phyloP scores from a whole-genome alignment of 176 grass and related monocot species.

The Ensete ventricosum region DNA sequence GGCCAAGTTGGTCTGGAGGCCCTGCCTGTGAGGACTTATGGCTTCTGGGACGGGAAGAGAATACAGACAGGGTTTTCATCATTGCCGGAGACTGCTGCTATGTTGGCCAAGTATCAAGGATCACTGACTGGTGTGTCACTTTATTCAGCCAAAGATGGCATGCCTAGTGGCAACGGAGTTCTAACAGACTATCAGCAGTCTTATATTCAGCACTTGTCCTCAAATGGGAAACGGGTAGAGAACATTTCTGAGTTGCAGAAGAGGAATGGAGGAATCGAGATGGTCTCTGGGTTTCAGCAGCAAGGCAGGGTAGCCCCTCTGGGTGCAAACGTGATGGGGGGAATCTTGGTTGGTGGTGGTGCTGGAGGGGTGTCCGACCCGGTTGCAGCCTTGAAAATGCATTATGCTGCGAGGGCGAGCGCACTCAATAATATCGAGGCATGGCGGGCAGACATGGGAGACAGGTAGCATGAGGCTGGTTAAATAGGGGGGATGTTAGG shows the following conservation, averaged over 20 bases:
- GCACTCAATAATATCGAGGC: slow-evolving; percentile 35
- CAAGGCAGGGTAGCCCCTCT: slow-evolving; percentile 29
- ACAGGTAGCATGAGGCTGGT: slow-evolving; percentile 35
- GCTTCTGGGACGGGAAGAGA: slow-evolving; percentile 40
- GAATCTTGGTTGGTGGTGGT: slow-evolving; percentile 22
- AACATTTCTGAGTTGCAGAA: slow-evolving; percentile 45
- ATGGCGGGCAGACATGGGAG: slow-evolving; percentile 59
- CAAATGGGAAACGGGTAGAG: slow-evolving; percentile 34
- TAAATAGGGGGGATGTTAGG: no score
- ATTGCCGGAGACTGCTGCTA: slow-evolving; percentile 30
- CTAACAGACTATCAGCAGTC: slow-evolving; percentile 46
- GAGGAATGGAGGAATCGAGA: slow-evolving; percentile 33
- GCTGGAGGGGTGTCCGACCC: slow-evolving; percentile 16
- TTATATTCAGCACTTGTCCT: slow-evolving; percentile 25
- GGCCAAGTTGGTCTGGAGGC: slow-evolving; percentile 34
- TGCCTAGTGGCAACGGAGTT: slow-evolving; percentile 11
- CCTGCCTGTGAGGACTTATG: slow-evolving; percentile 24
- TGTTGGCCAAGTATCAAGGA: slow-evolving; percentile 35
- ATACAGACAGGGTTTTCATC: slow-evolving; percentile 29
- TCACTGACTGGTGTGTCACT: slow-evolving; percentile 27
- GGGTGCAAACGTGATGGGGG: slow-evolving; percentile 20
- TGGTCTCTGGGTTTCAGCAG: slow-evolving; percentile 52
- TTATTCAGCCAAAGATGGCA: slow-evolving; percentile 34
- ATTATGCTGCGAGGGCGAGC: slow-evolving; percentile 33
- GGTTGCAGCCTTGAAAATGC: slow-evolving; percentile 44